These are phyloP conservation scores for Mycena chlorophos DNA, from an alignment of 768 basidiomycete genomes.

Conservation along the genomic window DNA sequence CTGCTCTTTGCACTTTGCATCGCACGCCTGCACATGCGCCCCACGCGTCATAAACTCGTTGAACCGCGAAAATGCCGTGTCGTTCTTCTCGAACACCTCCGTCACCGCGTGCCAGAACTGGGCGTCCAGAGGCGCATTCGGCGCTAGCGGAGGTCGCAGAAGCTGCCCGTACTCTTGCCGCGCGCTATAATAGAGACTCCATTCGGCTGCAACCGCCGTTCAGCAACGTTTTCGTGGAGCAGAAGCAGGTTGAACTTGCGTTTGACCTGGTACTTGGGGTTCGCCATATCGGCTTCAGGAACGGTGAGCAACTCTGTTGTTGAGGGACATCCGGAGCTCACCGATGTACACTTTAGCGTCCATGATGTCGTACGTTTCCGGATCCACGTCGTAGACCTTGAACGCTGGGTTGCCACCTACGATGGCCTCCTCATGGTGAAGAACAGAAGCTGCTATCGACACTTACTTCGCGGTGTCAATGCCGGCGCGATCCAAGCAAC, in stretches of 20 bases:
- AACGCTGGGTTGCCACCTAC: constrained; percentile 57
- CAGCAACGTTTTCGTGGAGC: background rate
- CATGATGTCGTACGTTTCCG: constrained; percentile 66
- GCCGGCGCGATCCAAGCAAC: constrained; percentile 55
- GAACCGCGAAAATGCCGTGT: constrained; percentile 46
- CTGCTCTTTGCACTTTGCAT: constrained; percentile 38
- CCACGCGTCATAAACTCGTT: constrained; percentile 46
- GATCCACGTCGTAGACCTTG: constrained; percentile 64
- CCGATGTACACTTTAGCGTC: constrained; percentile 53
- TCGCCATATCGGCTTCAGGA: constrained; percentile 41
- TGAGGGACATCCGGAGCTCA: constrained; percentile 36
- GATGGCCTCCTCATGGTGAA: background rate
- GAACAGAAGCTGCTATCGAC: background rate
- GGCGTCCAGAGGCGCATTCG: constrained; percentile 43
- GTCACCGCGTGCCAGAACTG: constrained; percentile 65
- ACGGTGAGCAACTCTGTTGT: background rate
- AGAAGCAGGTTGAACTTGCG: constrained; percentile 36
- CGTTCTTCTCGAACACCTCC: constrained; percentile 49
- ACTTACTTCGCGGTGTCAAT: constrained; percentile 55
- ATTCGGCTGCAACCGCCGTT: constrained; percentile 37
- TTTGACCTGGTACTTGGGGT: constrained; percentile 45
- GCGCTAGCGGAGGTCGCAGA: constrained; percentile 33
- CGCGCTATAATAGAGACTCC: constrained; percentile 59
- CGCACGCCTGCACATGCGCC: constrained; percentile 34
- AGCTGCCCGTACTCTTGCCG: constrained; percentile 51